phyloP scores from a whole-genome alignment of 169 alveolate species.

The Miamiensis avidus region DNA sequence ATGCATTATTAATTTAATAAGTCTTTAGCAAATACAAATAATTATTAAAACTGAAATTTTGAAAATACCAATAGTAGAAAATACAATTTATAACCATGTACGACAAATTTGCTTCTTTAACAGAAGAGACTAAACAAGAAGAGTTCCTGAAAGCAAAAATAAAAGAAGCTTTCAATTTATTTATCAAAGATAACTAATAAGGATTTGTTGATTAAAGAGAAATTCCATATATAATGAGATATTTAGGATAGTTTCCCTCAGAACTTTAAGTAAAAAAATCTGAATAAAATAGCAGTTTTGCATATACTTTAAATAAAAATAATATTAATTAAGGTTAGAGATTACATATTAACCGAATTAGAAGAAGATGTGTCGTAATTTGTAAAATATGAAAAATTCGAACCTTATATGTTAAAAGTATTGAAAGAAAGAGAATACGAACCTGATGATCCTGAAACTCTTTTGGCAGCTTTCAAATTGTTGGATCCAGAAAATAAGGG shows the following conservation, averaged over 20 bases:
- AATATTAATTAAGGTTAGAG: slow-evolving; percentile 48
- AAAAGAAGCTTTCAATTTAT: slow-evolving; percentile 58
- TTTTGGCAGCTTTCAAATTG: slow-evolving; percentile 80
- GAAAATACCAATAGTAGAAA: no score
- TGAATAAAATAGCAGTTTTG: no score
- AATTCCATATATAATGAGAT: slow-evolving; percentile 81
- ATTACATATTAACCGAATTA: slow-evolving; percentile 66
- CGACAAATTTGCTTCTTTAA: slow-evolving; percentile 34
- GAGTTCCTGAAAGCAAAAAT: slow-evolving; percentile 61
- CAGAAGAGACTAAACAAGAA: slow-evolving; percentile 58
- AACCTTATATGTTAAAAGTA: slow-evolving; percentile 75
- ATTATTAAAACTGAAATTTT: background rate
- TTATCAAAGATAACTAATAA: slow-evolving; percentile 45
- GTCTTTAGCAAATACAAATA: no score
- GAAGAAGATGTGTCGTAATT: slow-evolving; percentile 80
- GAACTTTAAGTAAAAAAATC: slow-evolving; percentile 83
- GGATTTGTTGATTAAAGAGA: slow-evolving; percentile 68
- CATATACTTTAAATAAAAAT: background rate
- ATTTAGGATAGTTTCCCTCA: slow-evolving; percentile 79
- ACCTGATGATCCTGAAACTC: slow-evolving; percentile 82
- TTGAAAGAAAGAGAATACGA: slow-evolving; percentile 72
- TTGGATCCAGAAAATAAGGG: slow-evolving; percentile 85
- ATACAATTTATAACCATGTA: slow-evolving; percentile 2
- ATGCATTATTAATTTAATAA: no score
- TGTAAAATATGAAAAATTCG: slow-evolving; percentile 77